A percentile compares a stretch with the other conserved stretches of the same genome.
phyloP scores from a whole-genome alignment of 768 basidiomycete genomes.

The Rhodotorula paludigena region DNA sequence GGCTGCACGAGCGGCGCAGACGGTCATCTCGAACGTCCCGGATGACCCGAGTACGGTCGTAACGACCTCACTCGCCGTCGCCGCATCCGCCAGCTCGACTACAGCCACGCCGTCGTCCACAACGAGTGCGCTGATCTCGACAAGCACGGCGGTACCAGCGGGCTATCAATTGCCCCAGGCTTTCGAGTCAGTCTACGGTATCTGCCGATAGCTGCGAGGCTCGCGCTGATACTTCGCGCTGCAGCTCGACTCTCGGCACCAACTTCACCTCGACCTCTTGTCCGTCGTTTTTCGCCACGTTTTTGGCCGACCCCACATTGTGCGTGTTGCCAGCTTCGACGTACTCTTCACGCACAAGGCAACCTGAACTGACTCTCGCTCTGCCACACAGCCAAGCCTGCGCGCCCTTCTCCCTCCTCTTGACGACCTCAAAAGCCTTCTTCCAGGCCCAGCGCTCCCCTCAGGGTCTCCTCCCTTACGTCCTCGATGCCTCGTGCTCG shows the following conservation, averaged over 20 bases:
- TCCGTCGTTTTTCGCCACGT: conserved; percentile 66
- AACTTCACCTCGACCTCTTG: conserved; percentile 67
- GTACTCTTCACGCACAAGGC: no score
- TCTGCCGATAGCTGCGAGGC: not conserved
- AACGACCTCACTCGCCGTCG: not conserved
- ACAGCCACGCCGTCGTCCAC: not conserved
- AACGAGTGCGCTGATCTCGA: not conserved
- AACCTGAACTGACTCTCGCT: not conserved
- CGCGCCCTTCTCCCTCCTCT: conserved; percentile 36
- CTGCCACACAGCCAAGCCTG: conserved; percentile 18
- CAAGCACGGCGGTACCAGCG: conserved; percentile 11
- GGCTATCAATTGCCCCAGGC: conserved; percentile 16
- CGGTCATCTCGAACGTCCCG: not conserved
- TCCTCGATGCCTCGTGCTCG: conserved; percentile 77
- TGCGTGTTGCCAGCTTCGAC: not conserved
- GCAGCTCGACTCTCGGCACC: conserved; percentile 59
- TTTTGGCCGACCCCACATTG: conserved; percentile 61
- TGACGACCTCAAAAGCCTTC: conserved; percentile 47
- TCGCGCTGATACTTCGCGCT: conserved; percentile 47
- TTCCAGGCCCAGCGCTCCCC: conserved; percentile 59
- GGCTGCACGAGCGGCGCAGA: no score
- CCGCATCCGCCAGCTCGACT: fast-evolving
- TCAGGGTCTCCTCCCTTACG: conserved; percentile 57
- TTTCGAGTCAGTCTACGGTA: conserved; percentile 30
- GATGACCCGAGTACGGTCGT: not conserved